A percentile compares a stretch with the other conserved stretches of the same genome.
Evolutionary conservation across 2,329 filamentous ascomycete species (phyloP).

Genomic region (Penicillium psychrosexuale): DNA sequence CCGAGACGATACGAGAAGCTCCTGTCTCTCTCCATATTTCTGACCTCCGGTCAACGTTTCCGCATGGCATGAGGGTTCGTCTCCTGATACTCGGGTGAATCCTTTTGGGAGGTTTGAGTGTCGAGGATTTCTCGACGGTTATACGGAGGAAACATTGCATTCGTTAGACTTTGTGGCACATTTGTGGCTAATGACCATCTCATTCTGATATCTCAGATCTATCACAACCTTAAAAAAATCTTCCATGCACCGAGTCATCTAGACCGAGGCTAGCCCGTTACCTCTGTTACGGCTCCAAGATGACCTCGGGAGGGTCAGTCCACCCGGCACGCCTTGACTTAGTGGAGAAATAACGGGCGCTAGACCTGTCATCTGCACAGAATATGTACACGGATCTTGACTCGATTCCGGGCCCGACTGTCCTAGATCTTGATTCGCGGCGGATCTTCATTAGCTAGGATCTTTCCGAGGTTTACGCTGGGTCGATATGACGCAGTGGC

Average conservation of each 20-base stretch:
- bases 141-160: neutral
- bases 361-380: conserved; percentile 7
- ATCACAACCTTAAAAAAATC: neutral
- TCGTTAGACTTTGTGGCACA: neutral
- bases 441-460: conserved; percentile 4
- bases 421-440: conserved; percentile 13
- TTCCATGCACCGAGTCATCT: neutral
- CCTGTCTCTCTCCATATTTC: conserved; percentile 7
- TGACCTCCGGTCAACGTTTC: conserved; percentile 9
- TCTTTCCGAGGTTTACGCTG: neutral
- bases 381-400: conserved; percentile 2
- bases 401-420: conserved; percentile 10
- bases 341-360: conserved; percentile 9
- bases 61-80: conserved; percentile 1
- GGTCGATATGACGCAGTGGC: neutral
- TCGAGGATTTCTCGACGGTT: neutral
- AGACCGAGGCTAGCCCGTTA: neutral
- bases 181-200: neutral
- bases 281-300: neutral
- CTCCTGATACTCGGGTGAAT: neutral
- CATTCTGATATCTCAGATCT: neutral
- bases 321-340: conserved; percentile 10
- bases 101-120: too few relatives aligned
- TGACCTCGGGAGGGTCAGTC: conserved; percentile 8
- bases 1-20: conserved; percentile 9